Evolutionary conservation across 306 rosid species (phyloP).

Genomic region (Vigna nakashimae): DNA sequence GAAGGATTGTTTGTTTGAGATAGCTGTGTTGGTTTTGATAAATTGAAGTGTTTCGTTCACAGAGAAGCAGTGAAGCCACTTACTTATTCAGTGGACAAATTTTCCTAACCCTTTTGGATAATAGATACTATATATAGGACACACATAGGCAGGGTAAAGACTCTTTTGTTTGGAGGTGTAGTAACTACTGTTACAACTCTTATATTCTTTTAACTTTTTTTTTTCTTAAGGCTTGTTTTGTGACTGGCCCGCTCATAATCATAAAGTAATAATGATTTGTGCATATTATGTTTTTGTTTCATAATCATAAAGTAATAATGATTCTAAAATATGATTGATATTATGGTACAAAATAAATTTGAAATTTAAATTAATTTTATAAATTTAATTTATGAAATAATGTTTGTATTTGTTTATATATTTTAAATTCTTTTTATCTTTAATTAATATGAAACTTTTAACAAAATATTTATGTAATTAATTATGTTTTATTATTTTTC

Average conservation of each 20-base stretch:
- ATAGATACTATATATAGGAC: neutral
- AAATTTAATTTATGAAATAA: too few relatives aligned
- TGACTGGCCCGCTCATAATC: neutral
- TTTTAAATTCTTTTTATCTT: too few relatives aligned
- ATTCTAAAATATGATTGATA: too few relatives aligned
- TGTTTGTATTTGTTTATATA: too few relatives aligned
- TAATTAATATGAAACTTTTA: too few relatives aligned
- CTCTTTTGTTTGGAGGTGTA: neutral
- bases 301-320: too few relatives aligned
- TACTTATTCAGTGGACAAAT: neutral
- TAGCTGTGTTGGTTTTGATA: neutral
- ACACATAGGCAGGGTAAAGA: neutral
- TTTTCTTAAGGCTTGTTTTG: neutral
- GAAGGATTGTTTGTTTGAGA: neutral
- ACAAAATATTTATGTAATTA: too few relatives aligned
- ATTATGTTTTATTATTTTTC: neutral
- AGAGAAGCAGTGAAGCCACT: neutral
- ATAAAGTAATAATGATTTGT: neutral
- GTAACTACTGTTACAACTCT: neutral
- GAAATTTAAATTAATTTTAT: too few relatives aligned
- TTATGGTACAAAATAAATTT: too few relatives aligned
- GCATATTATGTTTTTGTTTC: neutral
- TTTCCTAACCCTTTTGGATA: neutral
- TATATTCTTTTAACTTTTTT: too few relatives aligned
- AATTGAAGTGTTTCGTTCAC: neutral